A percentile compares a stretch with the other conserved stretches of the same genome.
These are phyloP conservation scores for Neopestalotiopsis sp. DNA, from an alignment of 2,329 filamentous ascomycete genomes.

Conservation along the genomic window DNA sequence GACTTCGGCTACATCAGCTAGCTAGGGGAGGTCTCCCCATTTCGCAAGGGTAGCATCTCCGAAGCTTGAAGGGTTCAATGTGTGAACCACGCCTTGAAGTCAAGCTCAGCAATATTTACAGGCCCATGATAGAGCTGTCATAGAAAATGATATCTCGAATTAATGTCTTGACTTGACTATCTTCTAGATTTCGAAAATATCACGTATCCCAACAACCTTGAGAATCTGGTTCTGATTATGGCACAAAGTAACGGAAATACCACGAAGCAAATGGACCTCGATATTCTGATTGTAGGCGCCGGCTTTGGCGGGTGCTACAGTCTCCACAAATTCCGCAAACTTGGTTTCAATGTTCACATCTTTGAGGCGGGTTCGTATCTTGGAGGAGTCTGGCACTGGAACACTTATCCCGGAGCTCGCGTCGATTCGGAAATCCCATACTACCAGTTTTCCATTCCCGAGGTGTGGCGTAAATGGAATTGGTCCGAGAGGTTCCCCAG, in stretches of 20 bases:
- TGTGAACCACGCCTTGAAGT: not conserved
- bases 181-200: not conserved
- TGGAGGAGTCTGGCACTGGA: slow-evolving; percentile 6
- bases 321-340: slow-evolving; percentile 6
- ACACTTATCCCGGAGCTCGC: slow-evolving; percentile 3
- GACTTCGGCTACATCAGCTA: not conserved
- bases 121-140: not conserved
- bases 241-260: not conserved
- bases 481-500: slow-evolving; percentile 8
- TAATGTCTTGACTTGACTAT: no score
- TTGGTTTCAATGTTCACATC: not conserved
- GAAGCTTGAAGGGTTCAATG: not conserved
- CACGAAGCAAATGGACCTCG: not conserved
- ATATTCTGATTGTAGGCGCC: slow-evolving; percentile 1
- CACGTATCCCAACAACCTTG: no score
- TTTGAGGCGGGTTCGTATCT: not conserved
- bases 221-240: not conserved
- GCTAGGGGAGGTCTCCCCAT: not conserved
- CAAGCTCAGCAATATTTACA: not conserved
- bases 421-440: slow-evolving; percentile 7
- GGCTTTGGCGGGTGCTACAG: slow-evolving; percentile 9
- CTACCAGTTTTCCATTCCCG: slow-evolving; percentile 8
- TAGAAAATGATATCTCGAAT: not conserved
- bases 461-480: slow-evolving; percentile 6
- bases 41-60: not conserved